Evolutionary conservation across 495 filamentous ascomycete genomes (phyloP), one percentile per base, ranked within the genome.

Genomic region (Sphaerosporella brunnea): DNA sequence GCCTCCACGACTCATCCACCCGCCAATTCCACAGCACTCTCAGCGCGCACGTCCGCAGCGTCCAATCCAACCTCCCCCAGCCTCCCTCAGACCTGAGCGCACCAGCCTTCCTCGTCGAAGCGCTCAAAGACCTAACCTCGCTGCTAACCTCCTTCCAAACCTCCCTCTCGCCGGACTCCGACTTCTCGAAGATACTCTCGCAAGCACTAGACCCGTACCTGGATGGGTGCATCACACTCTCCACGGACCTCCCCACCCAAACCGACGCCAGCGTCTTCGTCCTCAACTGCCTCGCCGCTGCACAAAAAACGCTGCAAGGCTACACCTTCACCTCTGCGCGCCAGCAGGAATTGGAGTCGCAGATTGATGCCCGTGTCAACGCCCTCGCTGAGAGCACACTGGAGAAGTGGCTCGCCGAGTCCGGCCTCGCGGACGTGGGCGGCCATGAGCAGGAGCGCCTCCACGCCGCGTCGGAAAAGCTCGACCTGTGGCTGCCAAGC

Each of bases 131-230:
- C 5, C 21, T 46, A 18, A 43, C 40, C 1, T 16, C 37, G 21
- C 69, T 75, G 39, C 4, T 43, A 21, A 81, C 80, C 57, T 84
- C 78, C 15, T 82, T 85, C 64, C 84, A 90, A 36, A 80, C 78
- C 3, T 92, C 86, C 0, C 68, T 93, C 21, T 73, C 75, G 1
- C 60, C 66, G 13, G 35, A 37, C 4, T 7, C 4, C 15, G 35
- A 18, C 4, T 37, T 37, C 16, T 7, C 35, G 36, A 72, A 80
- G 2, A 75, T 95, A n/a, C 67, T 96, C 5, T 70, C 70, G 30
- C 80, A 84, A 51, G 79, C 87, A 0, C 35, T 96, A 37, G 82
- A 93, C 49, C 90, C 90, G 0, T 95, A 86, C 63, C 66, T 96
- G 28, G 68, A 74, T 2, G 70, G 77, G 13, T 84, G 84, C 57